Evolutionary conservation across 768 basidiomycete species (phyloP).

Genomic region (Russula vinacea): DNA sequence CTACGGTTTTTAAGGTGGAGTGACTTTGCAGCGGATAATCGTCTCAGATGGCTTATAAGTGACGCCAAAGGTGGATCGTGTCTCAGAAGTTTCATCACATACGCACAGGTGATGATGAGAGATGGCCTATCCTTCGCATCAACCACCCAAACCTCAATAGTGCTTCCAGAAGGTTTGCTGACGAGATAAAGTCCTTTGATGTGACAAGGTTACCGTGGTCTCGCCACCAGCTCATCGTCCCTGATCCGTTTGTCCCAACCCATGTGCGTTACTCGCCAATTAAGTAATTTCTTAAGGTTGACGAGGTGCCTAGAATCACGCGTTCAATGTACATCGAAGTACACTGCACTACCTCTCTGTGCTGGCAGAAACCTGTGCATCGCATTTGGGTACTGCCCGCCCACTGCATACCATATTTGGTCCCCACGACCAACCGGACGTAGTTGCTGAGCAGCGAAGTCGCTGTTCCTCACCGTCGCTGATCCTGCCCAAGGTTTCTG

Average conservation of each 20-base stretch:
- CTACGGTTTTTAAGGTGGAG: slow-evolving; percentile 26
- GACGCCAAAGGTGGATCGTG: slow-evolving; percentile 22
- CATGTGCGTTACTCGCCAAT: slow-evolving; percentile 11
- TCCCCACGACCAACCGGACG: slow-evolving; percentile 20
- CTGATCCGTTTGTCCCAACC: slow-evolving; percentile 27
- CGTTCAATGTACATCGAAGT: slow-evolving; percentile 24
- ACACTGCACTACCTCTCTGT: slow-evolving; percentile 22
- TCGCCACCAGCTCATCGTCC: slow-evolving; percentile 28
- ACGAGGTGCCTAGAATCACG: slow-evolving; percentile 24
- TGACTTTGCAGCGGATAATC: neutral
- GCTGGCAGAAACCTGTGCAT: slow-evolving; percentile 19
- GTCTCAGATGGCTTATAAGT: neutral
- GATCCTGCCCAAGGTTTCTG: neutral
- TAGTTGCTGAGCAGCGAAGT: slow-evolving; percentile 9
- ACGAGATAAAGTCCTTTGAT: slow-evolving; percentile 13
- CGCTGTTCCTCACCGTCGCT: slow-evolving; percentile 8
- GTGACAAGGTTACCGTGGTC: slow-evolving; percentile 20
- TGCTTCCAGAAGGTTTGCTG: neutral
- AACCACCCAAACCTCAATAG: slow-evolving; percentile 1
- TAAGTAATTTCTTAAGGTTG: neutral
- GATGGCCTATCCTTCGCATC: slow-evolving; percentile 23
- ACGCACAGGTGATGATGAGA: neutral
- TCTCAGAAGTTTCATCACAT: slow-evolving; percentile 19
- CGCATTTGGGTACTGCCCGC: slow-evolving; percentile 10
- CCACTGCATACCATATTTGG: slow-evolving; percentile 25